Evolutionary conservation across 805 yeast genomes (phyloP).

Genomic region (Yamadazyma akitaensis): DNA sequence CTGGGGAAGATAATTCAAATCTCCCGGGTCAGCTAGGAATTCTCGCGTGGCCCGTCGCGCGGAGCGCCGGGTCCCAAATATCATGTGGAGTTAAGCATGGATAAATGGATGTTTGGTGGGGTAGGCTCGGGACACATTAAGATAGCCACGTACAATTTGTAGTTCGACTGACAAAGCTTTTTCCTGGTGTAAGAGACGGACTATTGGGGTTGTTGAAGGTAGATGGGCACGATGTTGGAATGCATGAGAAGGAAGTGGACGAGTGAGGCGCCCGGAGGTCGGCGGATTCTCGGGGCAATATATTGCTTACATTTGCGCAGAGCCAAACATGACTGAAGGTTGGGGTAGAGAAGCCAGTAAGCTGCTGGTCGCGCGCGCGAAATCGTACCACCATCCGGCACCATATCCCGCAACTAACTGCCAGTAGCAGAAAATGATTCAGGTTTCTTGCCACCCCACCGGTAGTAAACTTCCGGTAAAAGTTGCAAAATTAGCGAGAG

Average conservation of each 20-base stretch:
- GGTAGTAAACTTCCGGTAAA: not conserved
- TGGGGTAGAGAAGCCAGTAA: not conserved
- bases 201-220: not conserved
- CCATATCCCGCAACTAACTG: not conserved
- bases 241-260: not conserved
- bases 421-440: not conserved
- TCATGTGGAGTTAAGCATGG: slow-evolving; percentile 5
- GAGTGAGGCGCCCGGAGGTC: not conserved
- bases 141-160: too few relatives aligned
- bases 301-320: not conserved
- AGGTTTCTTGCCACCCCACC: not conserved
- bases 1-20: not conserved
- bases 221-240: not conserved
- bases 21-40: slow-evolving; percentile 3
- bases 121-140: not conserved
- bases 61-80: slow-evolving; percentile 1
- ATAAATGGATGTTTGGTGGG: slow-evolving; percentile 3
- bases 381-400: not conserved
- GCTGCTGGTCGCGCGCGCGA: not conserved
- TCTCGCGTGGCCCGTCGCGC: not conserved
- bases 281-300: slow-evolving; percentile 1
- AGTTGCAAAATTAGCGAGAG: too few relatives aligned
- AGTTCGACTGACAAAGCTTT: too few relatives aligned
- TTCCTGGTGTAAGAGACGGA: too few relatives aligned
- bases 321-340: not conserved